A percentile compares a stretch with the other conserved stretches of the same genome.
Evolutionary conservation across 2,329 filamentous ascomycete genomes (phyloP).

Genomic region (Sclerotinia trifoliorum): DNA sequence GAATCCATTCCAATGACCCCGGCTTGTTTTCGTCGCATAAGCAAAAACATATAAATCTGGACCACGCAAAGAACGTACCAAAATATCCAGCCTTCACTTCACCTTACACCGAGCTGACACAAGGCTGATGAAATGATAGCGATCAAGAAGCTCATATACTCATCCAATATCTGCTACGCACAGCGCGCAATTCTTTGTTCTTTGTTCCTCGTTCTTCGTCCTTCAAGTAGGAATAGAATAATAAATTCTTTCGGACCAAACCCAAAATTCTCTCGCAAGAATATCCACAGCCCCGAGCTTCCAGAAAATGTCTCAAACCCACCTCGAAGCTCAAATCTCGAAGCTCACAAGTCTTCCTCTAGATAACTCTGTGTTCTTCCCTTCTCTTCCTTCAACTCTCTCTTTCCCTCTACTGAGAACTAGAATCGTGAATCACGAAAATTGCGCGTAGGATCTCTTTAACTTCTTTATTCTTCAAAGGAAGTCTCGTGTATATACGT

Average conservation of each 20-base stretch:
- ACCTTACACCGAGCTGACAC: conserved; percentile 16
- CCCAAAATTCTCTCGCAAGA: neutral
- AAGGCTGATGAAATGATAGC: conserved; percentile 13
- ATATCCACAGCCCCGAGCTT: conserved; percentile 18
- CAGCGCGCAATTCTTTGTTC: conserved; percentile 14
- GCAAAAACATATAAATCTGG: conserved; percentile 5
- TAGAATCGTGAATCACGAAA: neutral
- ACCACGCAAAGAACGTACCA: conserved; percentile 16
- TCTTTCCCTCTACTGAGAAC: neutral
- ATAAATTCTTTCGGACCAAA: neutral
- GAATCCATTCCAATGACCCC: neutral
- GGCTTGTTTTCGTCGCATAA: neutral
- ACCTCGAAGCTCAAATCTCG: neutral
- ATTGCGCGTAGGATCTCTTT: neutral
- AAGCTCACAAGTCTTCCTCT: neutral
- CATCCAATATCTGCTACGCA: conserved; percentile 14
- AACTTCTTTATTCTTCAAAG: neutral
- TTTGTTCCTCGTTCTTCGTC: neutral
- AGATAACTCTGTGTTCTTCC: neutral
- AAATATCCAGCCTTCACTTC: conserved; percentile 9
- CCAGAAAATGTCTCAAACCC: conserved; percentile 17
- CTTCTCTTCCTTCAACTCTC: neutral
- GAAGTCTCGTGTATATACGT: neutral
- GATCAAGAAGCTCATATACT: conserved; percentile 16
- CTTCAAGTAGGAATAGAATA: neutral